Evolutionary conservation across 192 early-diverging fungal species (phyloP), one percentile per base, ranked within the genome.

Genomic region (Backusella parvicylindrica): DNA sequence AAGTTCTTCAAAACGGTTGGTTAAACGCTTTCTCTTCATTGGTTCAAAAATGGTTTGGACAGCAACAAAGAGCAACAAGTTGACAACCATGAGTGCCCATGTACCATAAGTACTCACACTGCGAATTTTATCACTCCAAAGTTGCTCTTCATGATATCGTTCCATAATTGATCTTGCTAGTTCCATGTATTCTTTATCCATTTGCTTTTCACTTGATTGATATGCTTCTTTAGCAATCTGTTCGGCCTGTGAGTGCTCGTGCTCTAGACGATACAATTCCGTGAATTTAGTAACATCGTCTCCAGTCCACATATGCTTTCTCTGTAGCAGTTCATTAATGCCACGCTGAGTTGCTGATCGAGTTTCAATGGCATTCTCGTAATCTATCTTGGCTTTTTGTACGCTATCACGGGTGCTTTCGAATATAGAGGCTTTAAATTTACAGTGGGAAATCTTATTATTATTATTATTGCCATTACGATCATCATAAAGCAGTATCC

Each of bases 111-210:
- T 93, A 72, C 85, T 88, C 15, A 90, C 91, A 13, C 88, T 85
- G 16, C 93, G 89, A 65, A 94, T 94, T 84, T 94, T 94, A 82
- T 94, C 93, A 79, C 91, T 92, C 93, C 93, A 94, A 30, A 94
- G 80, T 73, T 94, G 93, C 60, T 94, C 93, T 76, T 93, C 93
- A 67, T 94, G 93, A 76, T 94, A 94, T 18, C 93, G 81, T 65
- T 90, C 85, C 76, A 90, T 89, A n/a, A 94, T 94, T 1, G 89
- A 84, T 26, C 79, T 83, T 1, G 89, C 91, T 43, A 94, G 71
- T 32, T 83, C 86, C 26, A 88, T 82, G 36, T 91, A 94, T 12
- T 84, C 84, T 31, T 79, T 76, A 23, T 94, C 93, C 35, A 92
- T 91, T 16, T 87, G 72, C 30, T 85, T 76, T 65, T 94, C 93